phyloP scores from a whole-genome alignment of 257 asterid genomes.

The Perilla frutescens region DNA sequence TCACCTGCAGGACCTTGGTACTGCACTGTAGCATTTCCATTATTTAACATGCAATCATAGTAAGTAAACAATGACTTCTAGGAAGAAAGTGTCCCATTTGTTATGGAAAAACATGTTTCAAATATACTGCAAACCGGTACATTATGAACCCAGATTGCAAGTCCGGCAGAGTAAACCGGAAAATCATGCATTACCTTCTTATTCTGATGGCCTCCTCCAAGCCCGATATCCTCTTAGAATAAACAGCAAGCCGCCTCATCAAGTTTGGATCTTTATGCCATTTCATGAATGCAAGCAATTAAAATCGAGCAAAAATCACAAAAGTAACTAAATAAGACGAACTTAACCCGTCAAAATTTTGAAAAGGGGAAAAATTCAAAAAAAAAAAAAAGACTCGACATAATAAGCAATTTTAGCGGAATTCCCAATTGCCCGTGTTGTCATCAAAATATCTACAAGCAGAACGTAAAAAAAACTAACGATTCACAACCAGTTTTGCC shows the following conservation, averaged over 20 bases:
- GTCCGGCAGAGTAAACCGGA: not conserved
- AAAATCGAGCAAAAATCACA: slow-evolving; percentile 36
- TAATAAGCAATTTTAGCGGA: not conserved
- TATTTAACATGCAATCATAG: not conserved
- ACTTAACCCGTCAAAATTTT: not conserved
- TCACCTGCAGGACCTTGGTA: not conserved
- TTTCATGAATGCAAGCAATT: slow-evolving; percentile 17
- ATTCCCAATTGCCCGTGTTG: not conserved
- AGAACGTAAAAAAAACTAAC: slow-evolving; percentile 25
- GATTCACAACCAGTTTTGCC: not conserved
- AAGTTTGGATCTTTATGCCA: slow-evolving; percentile 47
- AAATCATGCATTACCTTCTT: slow-evolving; percentile 52
- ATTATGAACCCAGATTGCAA: not conserved
- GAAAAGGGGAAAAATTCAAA: not conserved
- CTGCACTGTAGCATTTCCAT: not conserved
- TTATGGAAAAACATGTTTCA: not conserved
- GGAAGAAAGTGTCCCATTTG: not conserved
- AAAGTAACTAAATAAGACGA: slow-evolving; percentile 23
- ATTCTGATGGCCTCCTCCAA: slow-evolving; percentile 90
- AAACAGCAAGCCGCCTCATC: slow-evolving; percentile 51
- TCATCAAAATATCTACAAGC: slow-evolving; percentile 12
- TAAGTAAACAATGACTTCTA: not conserved
- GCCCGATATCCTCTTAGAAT: slow-evolving; percentile 78
- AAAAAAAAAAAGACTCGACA: not conserved
- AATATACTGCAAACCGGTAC: not conserved